These are phyloP conservation scores for Coprinopsis sp. DNA, from an alignment of 768 basidiomycete genomes.

Conservation along the genomic window DNA sequence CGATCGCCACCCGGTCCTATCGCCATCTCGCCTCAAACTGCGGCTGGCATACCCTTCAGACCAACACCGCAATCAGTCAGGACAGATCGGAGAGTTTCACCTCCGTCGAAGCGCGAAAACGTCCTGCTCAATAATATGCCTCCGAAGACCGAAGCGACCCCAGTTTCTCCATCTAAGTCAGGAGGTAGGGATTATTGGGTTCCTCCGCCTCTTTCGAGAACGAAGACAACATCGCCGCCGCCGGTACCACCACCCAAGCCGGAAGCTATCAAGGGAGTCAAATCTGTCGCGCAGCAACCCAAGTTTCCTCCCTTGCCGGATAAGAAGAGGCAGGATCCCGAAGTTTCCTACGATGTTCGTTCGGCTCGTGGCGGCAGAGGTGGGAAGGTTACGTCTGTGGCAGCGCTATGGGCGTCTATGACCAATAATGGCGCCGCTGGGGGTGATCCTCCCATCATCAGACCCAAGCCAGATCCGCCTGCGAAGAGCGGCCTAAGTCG, in stretches of 20 bases:
- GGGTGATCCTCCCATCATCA: conserved; percentile 1
- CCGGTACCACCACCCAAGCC: conserved; percentile 7
- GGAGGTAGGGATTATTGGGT: too few relatives aligned
- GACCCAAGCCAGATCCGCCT: not conserved
- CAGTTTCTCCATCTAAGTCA: too few relatives aligned
- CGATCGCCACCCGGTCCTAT: conserved; percentile 3
- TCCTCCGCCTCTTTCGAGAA: too few relatives aligned
- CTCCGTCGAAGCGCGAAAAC: conserved; percentile 21
- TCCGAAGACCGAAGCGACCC: too few relatives aligned
- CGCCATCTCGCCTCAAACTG: conserved; percentile 15
- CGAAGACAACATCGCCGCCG: not conserved
- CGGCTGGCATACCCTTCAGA: conserved; percentile 18
- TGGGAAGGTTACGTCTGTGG: conserved; percentile 63
- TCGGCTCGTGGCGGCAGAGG: conserved; percentile 77
- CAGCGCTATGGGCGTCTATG: conserved; percentile 69
- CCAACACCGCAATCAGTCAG: conserved; percentile 27
- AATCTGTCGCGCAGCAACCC: conserved; percentile 26
- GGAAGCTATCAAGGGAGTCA: conserved; percentile 14
- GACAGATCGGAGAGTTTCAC: conserved; percentile 33
- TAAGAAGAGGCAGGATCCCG: conserved; percentile 34
- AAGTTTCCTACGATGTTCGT: conserved; percentile 65
- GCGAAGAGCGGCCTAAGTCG: too few relatives aligned
- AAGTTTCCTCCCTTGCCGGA: conserved; percentile 23
- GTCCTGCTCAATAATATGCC: not conserved
- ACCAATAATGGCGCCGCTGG: conserved; percentile 18